These are phyloP conservation scores for Geranium incanum DNA, from an alignment of 441 rosid species.

Conservation along the genomic window DNA sequence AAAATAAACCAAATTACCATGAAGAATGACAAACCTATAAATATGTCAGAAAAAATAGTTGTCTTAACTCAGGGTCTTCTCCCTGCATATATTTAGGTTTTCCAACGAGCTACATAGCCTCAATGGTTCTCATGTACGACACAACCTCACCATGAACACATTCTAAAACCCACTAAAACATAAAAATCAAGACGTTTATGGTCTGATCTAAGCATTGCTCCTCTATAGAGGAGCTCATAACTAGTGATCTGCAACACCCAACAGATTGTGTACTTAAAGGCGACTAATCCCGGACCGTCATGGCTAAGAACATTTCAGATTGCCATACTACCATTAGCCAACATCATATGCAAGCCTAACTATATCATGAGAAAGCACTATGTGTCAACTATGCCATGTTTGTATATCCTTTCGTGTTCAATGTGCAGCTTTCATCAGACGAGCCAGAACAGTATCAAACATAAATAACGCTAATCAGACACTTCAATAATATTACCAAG, in stretches of 20 bases:
- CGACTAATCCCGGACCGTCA: neutral
- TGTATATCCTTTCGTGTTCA: neutral
- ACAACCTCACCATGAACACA: neutral
- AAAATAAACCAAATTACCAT: neutral
- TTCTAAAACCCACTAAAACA: neutral
- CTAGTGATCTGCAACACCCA: neutral
- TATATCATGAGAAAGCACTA: neutral
- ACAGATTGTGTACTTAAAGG: neutral
- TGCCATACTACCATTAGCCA: slow-evolving; percentile 2
- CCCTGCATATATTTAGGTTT: neutral
- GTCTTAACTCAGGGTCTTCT: neutral
- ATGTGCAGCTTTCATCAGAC: neutral
- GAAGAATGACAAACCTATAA: neutral
- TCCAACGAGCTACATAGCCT: neutral
- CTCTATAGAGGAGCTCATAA: neutral
- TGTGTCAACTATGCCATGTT: neutral
- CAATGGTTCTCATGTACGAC: neutral
- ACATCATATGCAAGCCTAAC: neutral
- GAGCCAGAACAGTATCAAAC: neutral
- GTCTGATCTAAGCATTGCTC: neutral
- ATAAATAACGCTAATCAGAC: slow-evolving; percentile 1
- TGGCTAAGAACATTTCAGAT: slow-evolving; percentile 4
- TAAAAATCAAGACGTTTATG: neutral
- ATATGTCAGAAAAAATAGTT: neutral
- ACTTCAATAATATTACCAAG: slow-evolving; percentile 51